Base-by-base conservation (phyloP, 2,329 filamentous ascomycete species). In the Coccinonectria pachysandricola region DNA sequence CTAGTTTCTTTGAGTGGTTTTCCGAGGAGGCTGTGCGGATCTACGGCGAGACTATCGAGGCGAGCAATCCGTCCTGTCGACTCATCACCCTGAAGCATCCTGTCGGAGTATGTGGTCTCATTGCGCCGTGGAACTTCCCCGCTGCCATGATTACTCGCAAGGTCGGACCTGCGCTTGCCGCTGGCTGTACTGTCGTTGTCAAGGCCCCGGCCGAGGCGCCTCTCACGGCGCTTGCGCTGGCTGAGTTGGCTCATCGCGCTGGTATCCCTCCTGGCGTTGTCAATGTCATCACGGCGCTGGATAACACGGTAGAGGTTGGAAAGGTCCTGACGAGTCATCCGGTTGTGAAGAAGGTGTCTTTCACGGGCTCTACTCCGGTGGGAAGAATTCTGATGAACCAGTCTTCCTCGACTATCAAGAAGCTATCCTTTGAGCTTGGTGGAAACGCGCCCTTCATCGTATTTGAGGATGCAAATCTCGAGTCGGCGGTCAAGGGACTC, bases 121-220 rank as follows among this genome's bases (percentile, higher is more conserved):
- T 54, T 31, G 47, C 49, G 8, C 50, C 50, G 11, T 50, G 71
- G 73, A 77, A 79, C 53, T 79, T 77, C 42, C 65, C 65, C 6
- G 55, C 60, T 13, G 64, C 62, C 12, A 70, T 70, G 66, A 59
- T 68, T 25, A 59, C 58, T 8, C 49, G 60, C 15, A 64, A 64
- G 34, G 52, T 54, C 15, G 59, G 55, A 4, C 56, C 71, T 7
- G 71, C 68, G 10, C 59, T 84, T 20, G 79, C 79, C 17, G 77
- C 78, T 15, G 79, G 79, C 18, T 83, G 79, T 52, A 81, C 77
- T 3, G 71, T 83, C 67, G 85, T 95, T 2, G 75, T 75, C 37
- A 95, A 95, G 57, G 79, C 84, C 18, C 85, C 87, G 2, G 78
- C 79, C 19, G 87, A 94, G 61, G 93, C 87, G 4, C 87, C 87